phyloP scores from a whole-genome alignment of 1,139 yeast genomes.

The Yarrowia galli region DNA sequence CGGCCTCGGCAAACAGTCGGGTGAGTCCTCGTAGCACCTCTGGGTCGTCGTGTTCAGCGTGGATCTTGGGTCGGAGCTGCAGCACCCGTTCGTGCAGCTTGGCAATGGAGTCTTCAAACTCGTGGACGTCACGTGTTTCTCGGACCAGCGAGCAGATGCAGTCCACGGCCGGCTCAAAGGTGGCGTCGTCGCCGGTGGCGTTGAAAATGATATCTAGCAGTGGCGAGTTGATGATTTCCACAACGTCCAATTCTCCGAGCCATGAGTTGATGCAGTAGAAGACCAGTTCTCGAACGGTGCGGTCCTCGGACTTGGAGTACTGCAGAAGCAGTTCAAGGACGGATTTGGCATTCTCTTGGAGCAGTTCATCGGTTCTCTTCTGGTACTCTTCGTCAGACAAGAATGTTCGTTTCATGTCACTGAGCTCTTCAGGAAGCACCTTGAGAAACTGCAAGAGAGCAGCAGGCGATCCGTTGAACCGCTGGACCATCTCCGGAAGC shows the following conservation, averaged over 20 bases:
- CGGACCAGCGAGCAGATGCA: constrained; percentile 79
- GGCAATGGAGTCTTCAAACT: constrained; percentile 61
- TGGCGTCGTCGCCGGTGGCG: constrained; percentile 67
- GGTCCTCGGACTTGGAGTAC: constrained; percentile 53
- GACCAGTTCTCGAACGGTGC: constrained; percentile 54
- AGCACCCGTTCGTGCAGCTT: constrained; percentile 74
- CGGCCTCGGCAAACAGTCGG: constrained; percentile 86
- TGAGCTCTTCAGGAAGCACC: constrained; percentile 89
- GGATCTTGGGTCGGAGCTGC: constrained; percentile 61
- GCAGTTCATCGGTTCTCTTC: constrained; percentile 65
- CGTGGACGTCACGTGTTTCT: constrained; percentile 77
- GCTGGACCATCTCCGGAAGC: constrained; percentile 66
- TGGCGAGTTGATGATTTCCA: constrained; percentile 65
- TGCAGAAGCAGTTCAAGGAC: constrained; percentile 64
- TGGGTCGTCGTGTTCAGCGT: constrained; percentile 62
- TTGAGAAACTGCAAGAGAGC: constrained; percentile 77
- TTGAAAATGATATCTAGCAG: constrained; percentile 72
- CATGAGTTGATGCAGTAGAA: constrained; percentile 85
- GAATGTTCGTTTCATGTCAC: constrained; percentile 77
- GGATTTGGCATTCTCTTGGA: constrained; percentile 70
- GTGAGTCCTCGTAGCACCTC: constrained; percentile 78
- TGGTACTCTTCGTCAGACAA: constrained; percentile 83
- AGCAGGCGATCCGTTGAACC: constrained; percentile 56
- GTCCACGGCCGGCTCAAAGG: constrained; percentile 88
- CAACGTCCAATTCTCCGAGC: constrained; percentile 84